A percentile compares a stretch with the other conserved stretches of the same genome.
Conservation (phyloP, 1,139 yeast species). For the Hyphopichia khmerensis region DNA sequence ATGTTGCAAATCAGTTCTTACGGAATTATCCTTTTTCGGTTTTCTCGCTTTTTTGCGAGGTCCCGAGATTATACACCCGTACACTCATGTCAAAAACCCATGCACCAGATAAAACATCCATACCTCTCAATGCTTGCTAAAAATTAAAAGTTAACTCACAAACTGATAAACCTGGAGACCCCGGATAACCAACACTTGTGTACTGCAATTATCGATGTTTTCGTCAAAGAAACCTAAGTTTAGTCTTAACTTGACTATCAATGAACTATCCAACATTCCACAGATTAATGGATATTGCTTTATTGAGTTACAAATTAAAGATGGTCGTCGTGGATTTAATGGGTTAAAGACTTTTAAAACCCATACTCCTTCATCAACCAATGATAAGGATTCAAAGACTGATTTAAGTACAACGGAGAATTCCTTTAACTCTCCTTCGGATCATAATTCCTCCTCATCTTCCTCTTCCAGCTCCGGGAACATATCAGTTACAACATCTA, state of each 20-base stretch:
- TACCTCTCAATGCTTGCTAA: too few species aligned
- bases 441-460: not conserved
- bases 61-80: too few species aligned
- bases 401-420: not conserved
- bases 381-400: constrained; percentile 1
- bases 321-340: constrained; percentile 17
- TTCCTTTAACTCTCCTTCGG: not conserved
- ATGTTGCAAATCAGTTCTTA: too few species aligned
- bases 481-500: constrained; percentile 32
- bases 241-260: constrained; percentile 55
- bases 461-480: constrained; percentile 18
- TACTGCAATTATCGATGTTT: too few species aligned
- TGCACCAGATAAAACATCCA: too few species aligned
- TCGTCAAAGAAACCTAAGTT: constrained; percentile 43
- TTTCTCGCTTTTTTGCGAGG: too few species aligned
- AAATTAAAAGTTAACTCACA: too few species aligned
- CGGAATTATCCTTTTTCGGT: too few species aligned
- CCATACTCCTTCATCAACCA: not conserved
- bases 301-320: constrained; percentile 48
- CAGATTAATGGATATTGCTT: constrained; percentile 69
- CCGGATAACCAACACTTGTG: too few species aligned
- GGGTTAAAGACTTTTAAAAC: constrained; percentile 6
- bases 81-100: too few species aligned
- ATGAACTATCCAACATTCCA: constrained; percentile 79
- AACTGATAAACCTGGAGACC: too few species aligned